Evolutionary conservation across 2,329 filamentous ascomycete species (phyloP), one percentile per base, ranked within the genome.

Genomic region (Coniella vitis): DNA sequence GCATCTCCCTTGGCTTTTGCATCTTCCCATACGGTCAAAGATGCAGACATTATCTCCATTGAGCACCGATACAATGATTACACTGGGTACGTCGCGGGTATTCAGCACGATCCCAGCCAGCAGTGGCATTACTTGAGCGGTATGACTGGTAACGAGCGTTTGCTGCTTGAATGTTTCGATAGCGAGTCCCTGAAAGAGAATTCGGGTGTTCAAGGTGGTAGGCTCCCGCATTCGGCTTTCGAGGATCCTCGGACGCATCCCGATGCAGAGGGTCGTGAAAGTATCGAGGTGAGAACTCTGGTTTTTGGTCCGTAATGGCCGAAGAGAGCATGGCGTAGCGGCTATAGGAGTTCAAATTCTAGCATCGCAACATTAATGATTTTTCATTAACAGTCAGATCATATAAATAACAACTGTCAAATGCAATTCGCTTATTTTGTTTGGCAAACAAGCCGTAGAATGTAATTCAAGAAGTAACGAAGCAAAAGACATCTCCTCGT

Each of bases 221-320:
- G 78, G 43, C 69, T 79, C 41, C 82, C 88, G 13, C 88, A 94
- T 67, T 83, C 83, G 9, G 89, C 89, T 1, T 96, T 95, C 66
- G 71, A 75, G 35, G 86, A 95, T 63, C 84, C 86, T 2, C 71
- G 83, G 52, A 88, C 86, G 1, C 78, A 81, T 3, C 68, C 74
- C 16, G 85, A 83, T 39, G 87, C 86, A 4, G 80, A 82, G 55
- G 78, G 78, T 0, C 76, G 90, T 56, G 87, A 95, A 72, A 95
- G 89, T 63, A 95, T 96, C 62, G 90, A 96, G 66, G 86, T 95
- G 14, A 76, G 90, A 58, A 83, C 87, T 32, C 71, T 95, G 64
- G 86, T 95, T 0, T 95, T 95, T 73, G 86, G 85, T 0, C 71
- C 74, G 13, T 77, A 55, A 68, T 16, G 10, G 32, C 4, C 7